Percentiles rank a stretch among this genome's conserved stretches.
These are phyloP conservation scores for Vitis hybrid DNA, from an alignment of 177 flowering plant species.

Conservation along the genomic window DNA sequence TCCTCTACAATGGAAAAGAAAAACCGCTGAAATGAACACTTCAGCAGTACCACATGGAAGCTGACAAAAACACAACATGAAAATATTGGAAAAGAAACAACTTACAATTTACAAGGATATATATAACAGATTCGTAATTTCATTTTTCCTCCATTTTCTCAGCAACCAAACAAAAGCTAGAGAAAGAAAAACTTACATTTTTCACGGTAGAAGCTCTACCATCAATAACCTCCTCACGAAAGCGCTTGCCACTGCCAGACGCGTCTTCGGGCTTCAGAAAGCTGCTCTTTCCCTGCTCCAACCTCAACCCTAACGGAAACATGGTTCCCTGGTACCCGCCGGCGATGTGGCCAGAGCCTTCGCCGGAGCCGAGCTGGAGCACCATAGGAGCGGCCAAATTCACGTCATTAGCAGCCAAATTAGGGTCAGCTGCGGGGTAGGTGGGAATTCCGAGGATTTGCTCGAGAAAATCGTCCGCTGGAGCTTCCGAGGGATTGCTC, in stretches of 20 bases:
- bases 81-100: too few relatives aligned
- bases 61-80: too few relatives aligned
- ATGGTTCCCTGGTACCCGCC: conserved; percentile 38
- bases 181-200: conserved; percentile 39
- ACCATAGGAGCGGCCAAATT: conserved; percentile 49
- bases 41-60: too few relatives aligned
- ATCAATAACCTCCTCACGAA: conserved; percentile 59
- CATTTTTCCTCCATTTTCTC: neutral
- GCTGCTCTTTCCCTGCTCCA: conserved; percentile 81
- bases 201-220: conserved; percentile 45
- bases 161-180: neutral
- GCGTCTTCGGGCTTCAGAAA: conserved; percentile 67
- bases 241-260: conserved; percentile 70
- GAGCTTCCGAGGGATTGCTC: conserved; percentile 48
- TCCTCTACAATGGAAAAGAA: too few relatives aligned
- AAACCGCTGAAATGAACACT: too few relatives aligned
- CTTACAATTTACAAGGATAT: too few relatives aligned
- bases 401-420: conserved; percentile 25
- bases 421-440: conserved; percentile 38
- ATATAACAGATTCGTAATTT: too few relatives aligned
- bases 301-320: conserved; percentile 64
- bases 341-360: conserved; percentile 33
- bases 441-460: conserved; percentile 55
- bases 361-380: conserved; percentile 65
- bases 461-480: conserved; percentile 61